phyloP scores from a whole-genome alignment of 1,284 basidiomycete genomes.

The Paramarasmius palmivorus region DNA sequence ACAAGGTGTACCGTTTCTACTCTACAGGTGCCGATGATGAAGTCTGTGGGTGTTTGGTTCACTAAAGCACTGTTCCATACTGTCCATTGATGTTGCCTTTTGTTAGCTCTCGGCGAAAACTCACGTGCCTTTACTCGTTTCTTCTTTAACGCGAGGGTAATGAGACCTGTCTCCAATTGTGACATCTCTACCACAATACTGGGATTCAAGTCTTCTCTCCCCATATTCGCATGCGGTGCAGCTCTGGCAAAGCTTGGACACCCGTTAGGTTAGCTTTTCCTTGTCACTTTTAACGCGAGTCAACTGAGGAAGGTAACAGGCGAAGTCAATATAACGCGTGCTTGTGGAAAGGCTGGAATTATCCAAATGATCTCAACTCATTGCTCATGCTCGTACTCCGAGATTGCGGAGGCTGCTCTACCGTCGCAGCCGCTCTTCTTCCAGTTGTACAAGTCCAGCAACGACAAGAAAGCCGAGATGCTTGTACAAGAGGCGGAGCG shows the following conservation, averaged over 20 bases:
- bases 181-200: conserved; percentile 80
- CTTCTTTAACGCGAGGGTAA: conserved; percentile 81
- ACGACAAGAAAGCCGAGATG: conserved; percentile 67
- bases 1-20: conserved; percentile 81
- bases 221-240: conserved; percentile 86
- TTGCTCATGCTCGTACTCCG: conserved; percentile 74
- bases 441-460: conserved; percentile 84
- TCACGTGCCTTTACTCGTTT: conserved; percentile 75
- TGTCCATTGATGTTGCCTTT: conserved; percentile 26
- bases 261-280: conserved; percentile 57
- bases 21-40: conserved; percentile 82
- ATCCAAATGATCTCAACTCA: conserved; percentile 92
- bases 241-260: conserved; percentile 90
- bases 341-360: conserved; percentile 66
- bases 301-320: too few relatives aligned
- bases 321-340: conserved; percentile 85
- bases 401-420: conserved; percentile 63
- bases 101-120: conserved; percentile 65
- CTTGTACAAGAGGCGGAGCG: conserved; percentile 73
- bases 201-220: conserved; percentile 70
- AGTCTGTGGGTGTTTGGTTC: conserved; percentile 53
- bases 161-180: conserved; percentile 70
- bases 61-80: conserved; percentile 6
- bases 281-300: neutral
- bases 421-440: conserved; percentile 78